Percentiles rank a stretch among this genome's conserved stretches.
Evolutionary conservation across 805 yeast species (phyloP).

Genomic region (Candida dajiaensis): DNA sequence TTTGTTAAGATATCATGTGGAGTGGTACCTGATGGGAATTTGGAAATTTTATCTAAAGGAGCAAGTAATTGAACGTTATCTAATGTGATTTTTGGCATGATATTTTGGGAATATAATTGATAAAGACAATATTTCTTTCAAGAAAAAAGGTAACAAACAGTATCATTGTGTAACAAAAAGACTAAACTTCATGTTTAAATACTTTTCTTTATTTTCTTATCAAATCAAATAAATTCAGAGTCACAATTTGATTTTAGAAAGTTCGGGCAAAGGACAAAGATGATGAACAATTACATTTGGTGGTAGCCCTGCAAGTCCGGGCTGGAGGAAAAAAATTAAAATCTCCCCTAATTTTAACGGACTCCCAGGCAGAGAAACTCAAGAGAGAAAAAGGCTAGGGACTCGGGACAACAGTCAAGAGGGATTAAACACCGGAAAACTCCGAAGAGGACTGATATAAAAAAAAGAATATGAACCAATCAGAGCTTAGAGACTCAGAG

Average conservation of each 20-base stretch:
- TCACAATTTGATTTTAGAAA: not conserved
- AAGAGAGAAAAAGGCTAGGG: no score
- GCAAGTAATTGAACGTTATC: constrained; percentile 32
- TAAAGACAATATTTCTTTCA: no score
- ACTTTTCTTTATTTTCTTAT: no score
- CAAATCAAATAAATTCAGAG: no score
- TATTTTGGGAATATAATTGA: no score
- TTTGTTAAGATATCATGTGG: constrained; percentile 32
- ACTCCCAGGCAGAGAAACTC: not conserved
- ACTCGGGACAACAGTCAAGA: no score
- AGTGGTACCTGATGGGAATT: constrained; percentile 34
- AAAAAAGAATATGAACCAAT: no score
- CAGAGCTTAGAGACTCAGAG: no score
- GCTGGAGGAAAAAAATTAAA: not conserved
- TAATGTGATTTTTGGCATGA: constrained; percentile 21
- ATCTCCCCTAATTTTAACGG: not conserved
- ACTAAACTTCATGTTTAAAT: not conserved
- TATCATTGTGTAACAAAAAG: not conserved
- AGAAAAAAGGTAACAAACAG: no score
- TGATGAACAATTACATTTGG: not conserved
- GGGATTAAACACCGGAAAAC: no score
- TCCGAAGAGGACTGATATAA: no score
- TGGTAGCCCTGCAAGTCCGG: not conserved
- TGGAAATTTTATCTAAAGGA: constrained; percentile 25
- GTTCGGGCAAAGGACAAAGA: not conserved